Conservation (phyloP, 345 rosid genomes). For the Trapa incisa region DNA sequence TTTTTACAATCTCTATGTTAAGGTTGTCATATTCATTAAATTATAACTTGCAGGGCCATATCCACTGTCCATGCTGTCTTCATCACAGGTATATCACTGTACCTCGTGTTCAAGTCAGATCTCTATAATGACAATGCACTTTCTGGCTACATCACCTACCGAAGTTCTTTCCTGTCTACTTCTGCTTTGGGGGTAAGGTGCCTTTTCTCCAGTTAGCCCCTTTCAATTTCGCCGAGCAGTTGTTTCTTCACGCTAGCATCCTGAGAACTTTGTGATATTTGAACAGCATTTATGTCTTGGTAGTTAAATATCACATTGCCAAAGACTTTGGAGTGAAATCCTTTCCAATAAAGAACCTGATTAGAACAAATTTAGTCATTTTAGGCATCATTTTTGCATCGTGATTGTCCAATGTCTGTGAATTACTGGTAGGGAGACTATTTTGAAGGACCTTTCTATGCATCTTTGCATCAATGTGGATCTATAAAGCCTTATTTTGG, state of each 20-base stretch:
- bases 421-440: neutral
- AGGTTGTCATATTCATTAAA: neutral
- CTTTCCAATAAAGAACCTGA: neutral
- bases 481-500: too few species aligned
- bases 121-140: constrained; percentile 26
- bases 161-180: constrained; percentile 38
- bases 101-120: constrained; percentile 52
- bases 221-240: neutral
- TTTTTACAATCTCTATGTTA: neutral
- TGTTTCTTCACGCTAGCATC: neutral
- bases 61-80: constrained; percentile 54
- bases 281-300: neutral
- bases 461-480: neutral
- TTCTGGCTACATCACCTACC: constrained; percentile 26
- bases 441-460: neutral
- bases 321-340: neutral
- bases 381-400: neutral
- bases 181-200: constrained; percentile 43
- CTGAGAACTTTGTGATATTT: neutral
- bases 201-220: constrained; percentile 3
- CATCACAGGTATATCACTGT: constrained; percentile 37
- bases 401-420: too few species aligned
- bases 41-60: constrained; percentile 34
- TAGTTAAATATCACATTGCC: neutral
- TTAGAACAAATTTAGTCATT: neutral